These are phyloP conservation scores for Aspergillus brunneoviolaceus DNA, from an alignment of 2,329 filamentous ascomycete species.

Conservation along the genomic window DNA sequence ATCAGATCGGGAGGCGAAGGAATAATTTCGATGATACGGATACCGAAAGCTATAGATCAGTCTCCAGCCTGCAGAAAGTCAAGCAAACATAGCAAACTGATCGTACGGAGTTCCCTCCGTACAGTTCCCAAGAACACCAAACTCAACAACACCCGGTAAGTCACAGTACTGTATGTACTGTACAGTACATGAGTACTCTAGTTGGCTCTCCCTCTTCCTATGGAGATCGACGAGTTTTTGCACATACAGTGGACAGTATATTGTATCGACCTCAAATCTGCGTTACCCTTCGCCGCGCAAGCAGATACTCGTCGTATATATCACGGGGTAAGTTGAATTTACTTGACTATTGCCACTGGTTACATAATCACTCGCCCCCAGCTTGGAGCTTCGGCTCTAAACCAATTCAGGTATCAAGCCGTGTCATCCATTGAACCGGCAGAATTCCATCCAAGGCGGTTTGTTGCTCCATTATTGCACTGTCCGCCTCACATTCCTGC, in stretches of 20 bases:
- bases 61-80: neutral
- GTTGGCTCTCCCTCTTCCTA: too few species aligned
- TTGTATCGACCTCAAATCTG: too few species aligned
- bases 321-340: neutral
- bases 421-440: neutral
- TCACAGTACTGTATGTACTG: too few species aligned
- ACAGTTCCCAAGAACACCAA: too few species aligned
- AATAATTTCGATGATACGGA: neutral
- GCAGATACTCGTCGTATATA: too few species aligned
- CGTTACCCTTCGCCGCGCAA: too few species aligned
- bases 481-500: neutral
- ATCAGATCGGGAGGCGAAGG: neutral
- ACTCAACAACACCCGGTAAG: too few species aligned
- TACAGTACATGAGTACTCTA: too few species aligned
- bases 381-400: neutral
- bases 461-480: neutral
- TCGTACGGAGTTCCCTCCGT: too few species aligned
- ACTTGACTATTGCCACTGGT: neutral
- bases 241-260: too few species aligned
- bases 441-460: neutral
- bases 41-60: neutral
- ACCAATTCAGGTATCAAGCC: conserved; percentile 3
- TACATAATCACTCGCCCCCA: neutral
- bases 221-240: too few species aligned
- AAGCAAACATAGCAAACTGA: too few species aligned